Base-by-base conservation (phyloP, 208 protist genomes). In the Phytomonas francai region DNA sequence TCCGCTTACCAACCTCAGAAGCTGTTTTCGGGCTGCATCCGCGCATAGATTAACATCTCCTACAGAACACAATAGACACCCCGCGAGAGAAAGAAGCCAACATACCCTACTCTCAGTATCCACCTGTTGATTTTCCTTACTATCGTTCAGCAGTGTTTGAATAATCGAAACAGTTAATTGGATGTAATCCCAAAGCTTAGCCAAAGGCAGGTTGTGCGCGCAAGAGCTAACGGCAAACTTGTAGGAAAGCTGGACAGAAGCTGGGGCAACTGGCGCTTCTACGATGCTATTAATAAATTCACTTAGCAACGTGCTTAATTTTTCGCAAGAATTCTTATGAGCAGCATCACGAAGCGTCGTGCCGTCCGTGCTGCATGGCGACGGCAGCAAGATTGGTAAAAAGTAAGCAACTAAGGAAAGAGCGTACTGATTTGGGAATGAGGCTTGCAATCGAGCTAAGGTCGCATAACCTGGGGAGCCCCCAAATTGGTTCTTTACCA, bases 401-500 rank as follows among this genome's bases (percentile, higher is more conserved):
- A 54, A 54, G 45, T 54, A 54, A 54, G 45, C 45, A 54, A 54
- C 45, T 54, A 54, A 54, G 4, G 45, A 54, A 54, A 54, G 45
- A 25, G 45, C 45, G 6, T 54, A 54, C 45, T 54, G 45, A 25
- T 54, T 54, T 19, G 45, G 45, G 19, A 54, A 54, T 22, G 45
- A 19, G 11, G 16, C 19, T 19, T 54, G 45, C 19, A 54, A 25
- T 19, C 4, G 45, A 54, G 6, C 45, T 54, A 54, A 19, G 6
- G 45, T 22, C 45, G 19, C 1, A 54, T 54, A 19, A 25, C 45
- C 45, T 54, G 3, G 11, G 25, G 45, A 5, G 16, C 45, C 25
- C 8, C 19, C 3, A 54, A 54, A 19, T 22, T 54, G 45, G 8
- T 54, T 3, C 45, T 22, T 54, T 6, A 54, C 45, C 25, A 54